These are phyloP conservation scores for Triadica sebifera DNA, from an alignment of 345 rosid species.

Conservation along the genomic window DNA sequence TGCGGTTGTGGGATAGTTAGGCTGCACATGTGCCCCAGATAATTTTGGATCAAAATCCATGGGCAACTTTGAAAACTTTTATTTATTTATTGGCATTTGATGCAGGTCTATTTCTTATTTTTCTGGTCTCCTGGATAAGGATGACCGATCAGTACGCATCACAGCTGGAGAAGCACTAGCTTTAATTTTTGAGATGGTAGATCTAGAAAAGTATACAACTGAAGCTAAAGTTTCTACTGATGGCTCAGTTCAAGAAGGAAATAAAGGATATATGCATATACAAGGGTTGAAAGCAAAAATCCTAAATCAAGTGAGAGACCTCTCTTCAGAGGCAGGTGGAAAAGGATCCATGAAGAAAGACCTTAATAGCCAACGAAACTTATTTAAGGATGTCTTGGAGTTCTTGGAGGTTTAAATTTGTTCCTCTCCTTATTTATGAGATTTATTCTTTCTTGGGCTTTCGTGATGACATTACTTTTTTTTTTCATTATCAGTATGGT, in stretches of 20 bases:
- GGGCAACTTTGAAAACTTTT: neutral
- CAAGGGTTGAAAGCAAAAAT: constrained; percentile 69
- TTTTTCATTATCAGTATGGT: constrained; percentile 47
- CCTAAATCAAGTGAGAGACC: constrained; percentile 64
- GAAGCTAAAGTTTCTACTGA: constrained; percentile 39
- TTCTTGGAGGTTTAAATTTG: constrained; percentile 59
- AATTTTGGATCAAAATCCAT: neutral
- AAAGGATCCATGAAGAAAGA: constrained; percentile 92
- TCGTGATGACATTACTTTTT: constrained; percentile 5
- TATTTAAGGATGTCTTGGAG: constrained; percentile 77
- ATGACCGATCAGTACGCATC: constrained; percentile 83
- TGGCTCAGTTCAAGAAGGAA: constrained; percentile 46
- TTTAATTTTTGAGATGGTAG: constrained; percentile 67
- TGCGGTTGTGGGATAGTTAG: neutral
- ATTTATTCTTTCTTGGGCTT: neutral
- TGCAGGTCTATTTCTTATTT: constrained; percentile 75
- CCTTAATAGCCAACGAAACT: constrained; percentile 76
- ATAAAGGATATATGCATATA: constrained; percentile 43
- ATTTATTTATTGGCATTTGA: constrained; percentile 3
- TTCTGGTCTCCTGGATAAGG: constrained; percentile 70
- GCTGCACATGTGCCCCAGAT: neutral
- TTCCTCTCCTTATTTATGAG: neutral
- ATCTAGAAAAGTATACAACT: constrained; percentile 62
- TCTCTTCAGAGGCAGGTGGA: constrained; percentile 87
- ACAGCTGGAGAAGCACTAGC: constrained; percentile 96